Conservation (phyloP, 2,329 filamentous ascomycete genomes). For the Neonectria coccinea region DNA sequence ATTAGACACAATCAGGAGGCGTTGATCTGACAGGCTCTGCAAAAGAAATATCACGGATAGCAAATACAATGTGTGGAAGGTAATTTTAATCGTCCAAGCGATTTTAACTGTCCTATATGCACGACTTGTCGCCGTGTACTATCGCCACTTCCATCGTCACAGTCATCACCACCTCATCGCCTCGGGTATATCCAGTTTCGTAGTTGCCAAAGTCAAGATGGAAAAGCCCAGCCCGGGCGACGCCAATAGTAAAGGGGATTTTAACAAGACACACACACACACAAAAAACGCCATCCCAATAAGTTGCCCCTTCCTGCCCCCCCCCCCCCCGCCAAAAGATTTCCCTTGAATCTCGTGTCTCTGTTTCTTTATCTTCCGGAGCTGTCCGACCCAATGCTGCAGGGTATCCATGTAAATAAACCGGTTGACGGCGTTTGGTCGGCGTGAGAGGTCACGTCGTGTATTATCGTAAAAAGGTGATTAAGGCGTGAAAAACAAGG, state of each 20-base stretch:
- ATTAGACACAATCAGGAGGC: no score
- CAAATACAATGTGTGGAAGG: not conserved
- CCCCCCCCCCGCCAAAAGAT: no score
- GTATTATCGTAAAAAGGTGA: not conserved
- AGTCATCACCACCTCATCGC: not conserved
- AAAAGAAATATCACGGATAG: no score
- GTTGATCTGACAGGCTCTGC: no score
- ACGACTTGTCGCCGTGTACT: not conserved
- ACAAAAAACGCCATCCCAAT: no score
- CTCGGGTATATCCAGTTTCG: not conserved
- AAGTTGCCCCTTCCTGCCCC: no score
- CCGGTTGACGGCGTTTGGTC: not conserved
- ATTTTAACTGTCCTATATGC: not conserved
- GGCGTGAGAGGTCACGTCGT: not conserved
- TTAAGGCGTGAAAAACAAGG: conserved; percentile 7
- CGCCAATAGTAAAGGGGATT: no score
- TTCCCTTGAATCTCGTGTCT: not conserved
- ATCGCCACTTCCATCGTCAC: not conserved
- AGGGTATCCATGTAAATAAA: not conserved
- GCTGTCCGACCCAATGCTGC: not conserved
- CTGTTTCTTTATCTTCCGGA: not conserved
- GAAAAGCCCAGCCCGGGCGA: not conserved
- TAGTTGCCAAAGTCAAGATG: not conserved
- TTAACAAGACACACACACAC: no score
- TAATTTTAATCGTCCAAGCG: not conserved